phyloP scores from a whole-genome alignment of 2,329 filamentous ascomycete species.

The Zasmidium citrigriseum region DNA sequence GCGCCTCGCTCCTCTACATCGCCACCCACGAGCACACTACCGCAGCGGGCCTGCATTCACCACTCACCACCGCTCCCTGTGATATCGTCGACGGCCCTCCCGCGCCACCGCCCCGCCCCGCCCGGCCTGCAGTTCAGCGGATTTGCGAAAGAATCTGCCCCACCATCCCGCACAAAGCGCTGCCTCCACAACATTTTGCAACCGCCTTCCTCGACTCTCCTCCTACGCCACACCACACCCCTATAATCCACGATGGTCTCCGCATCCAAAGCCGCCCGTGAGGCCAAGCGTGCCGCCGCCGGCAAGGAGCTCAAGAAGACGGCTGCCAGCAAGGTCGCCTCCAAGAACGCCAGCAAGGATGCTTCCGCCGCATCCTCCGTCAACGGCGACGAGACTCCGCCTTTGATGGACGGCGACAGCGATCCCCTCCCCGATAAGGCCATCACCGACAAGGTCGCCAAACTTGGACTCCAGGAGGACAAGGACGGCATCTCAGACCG shows the following conservation, averaged over 20 bases:
- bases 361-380: constrained; percentile 66
- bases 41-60: background rate
- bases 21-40: background rate
- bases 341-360: constrained; percentile 65
- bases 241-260: constrained; percentile 58
- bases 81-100: background rate
- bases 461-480: constrained; percentile 90
- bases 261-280: constrained; percentile 67
- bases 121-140: too few species aligned
- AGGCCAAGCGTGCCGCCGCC: constrained; percentile 66
- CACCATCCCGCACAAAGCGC: background rate
- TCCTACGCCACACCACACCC: background rate
- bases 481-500: constrained; percentile 94
- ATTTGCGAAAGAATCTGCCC: background rate
- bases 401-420: constrained; percentile 62
- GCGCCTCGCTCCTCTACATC: background rate
- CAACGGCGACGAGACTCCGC: constrained; percentile 66
- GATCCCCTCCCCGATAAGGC: constrained; percentile 56
- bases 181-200: background rate
- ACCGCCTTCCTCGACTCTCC: background rate
- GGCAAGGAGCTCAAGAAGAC: constrained; percentile 76
- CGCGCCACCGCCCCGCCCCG: background rate
- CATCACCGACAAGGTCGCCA: constrained; percentile 76
- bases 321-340: constrained; percentile 67
- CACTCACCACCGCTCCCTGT: background rate